Conservation (phyloP, 1,139 yeast species). For the Spathaspora sp. region DNA sequence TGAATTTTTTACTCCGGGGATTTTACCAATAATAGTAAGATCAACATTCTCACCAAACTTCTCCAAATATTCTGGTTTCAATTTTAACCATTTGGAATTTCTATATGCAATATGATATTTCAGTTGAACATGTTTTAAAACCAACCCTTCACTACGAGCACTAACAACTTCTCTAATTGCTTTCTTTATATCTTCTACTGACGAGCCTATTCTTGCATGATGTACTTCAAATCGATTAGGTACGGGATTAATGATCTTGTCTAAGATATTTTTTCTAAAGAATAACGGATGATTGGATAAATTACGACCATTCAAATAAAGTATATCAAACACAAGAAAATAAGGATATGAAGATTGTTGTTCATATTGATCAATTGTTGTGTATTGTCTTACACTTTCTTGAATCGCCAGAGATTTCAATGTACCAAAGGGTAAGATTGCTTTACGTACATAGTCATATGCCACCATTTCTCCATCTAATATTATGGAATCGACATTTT, state of each 20-base stretch:
- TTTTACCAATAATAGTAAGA: conserved; percentile 73
- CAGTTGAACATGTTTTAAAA: conserved; percentile 65
- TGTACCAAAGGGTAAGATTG: conserved; percentile 76
- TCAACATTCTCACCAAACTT: conserved; percentile 89
- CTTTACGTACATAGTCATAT: conserved; percentile 62
- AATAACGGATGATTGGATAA: conserved; percentile 54
- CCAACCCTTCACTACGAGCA: conserved; percentile 76
- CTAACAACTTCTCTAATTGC: conserved; percentile 61
- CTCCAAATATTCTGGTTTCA: conserved; percentile 87
- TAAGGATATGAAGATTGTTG: conserved; percentile 55
- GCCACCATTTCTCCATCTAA: conserved; percentile 96
- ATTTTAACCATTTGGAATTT: conserved; percentile 71
- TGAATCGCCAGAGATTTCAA: conserved; percentile 69
- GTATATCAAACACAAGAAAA: conserved; percentile 68
- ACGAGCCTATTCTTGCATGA: conserved; percentile 40
- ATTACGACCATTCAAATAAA: conserved; percentile 65
- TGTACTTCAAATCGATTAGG: conserved; percentile 59
- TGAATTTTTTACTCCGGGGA: conserved; percentile 70
- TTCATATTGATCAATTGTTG: conserved; percentile 37
- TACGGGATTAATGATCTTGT: conserved; percentile 45
- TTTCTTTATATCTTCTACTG: conserved; percentile 51
- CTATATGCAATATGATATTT: conserved; percentile 62
- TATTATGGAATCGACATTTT: conserved; percentile 49
- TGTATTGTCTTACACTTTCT: conserved; percentile 45
- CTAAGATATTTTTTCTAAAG: conserved; percentile 55